These are phyloP conservation scores for Cupressus sempervirens DNA, from an alignment of 75 land plant species.

Conservation along the genomic window DNA sequence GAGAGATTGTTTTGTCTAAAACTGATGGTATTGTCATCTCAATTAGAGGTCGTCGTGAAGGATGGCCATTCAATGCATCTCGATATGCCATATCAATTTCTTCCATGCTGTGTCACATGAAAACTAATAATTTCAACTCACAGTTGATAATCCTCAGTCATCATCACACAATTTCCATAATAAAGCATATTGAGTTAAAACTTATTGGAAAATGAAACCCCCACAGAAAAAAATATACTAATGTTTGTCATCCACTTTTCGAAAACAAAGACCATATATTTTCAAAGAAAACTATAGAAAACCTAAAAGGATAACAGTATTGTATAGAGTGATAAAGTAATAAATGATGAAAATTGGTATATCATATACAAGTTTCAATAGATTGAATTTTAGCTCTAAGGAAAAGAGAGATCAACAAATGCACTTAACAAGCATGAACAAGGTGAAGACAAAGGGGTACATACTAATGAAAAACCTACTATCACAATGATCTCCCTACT, in stretches of 20 bases:
- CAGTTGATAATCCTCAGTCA: not conserved
- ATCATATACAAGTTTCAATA: not conserved
- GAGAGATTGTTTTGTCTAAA: constrained; percentile 88
- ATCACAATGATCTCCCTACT: no score
- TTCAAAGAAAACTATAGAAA: not conserved
- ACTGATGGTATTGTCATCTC: constrained; percentile 99
- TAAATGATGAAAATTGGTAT: not conserved
- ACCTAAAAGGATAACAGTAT: not conserved
- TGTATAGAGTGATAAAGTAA: not conserved
- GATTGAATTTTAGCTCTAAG: not conserved
- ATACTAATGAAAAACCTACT: no score
- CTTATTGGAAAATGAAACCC: not conserved
- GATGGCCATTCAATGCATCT: constrained; percentile 79
- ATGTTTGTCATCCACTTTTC: not conserved
- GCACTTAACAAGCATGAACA: no score
- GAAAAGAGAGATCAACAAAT: not conserved
- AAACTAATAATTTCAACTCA: not conserved
- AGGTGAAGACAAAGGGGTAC: no score
- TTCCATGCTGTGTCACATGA: constrained; percentile 54
- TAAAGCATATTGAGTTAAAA: not conserved
- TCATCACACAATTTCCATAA: not conserved
- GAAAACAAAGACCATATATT: not conserved
- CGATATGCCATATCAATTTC: constrained; percentile 72
- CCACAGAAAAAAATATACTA: not conserved
- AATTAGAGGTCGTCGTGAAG: constrained; percentile 85